A percentile compares a stretch with the other conserved stretches of the same genome.
phyloP scores from a whole-genome alignment of 257 asterid species.

The Lycium ferocissimum region DNA sequence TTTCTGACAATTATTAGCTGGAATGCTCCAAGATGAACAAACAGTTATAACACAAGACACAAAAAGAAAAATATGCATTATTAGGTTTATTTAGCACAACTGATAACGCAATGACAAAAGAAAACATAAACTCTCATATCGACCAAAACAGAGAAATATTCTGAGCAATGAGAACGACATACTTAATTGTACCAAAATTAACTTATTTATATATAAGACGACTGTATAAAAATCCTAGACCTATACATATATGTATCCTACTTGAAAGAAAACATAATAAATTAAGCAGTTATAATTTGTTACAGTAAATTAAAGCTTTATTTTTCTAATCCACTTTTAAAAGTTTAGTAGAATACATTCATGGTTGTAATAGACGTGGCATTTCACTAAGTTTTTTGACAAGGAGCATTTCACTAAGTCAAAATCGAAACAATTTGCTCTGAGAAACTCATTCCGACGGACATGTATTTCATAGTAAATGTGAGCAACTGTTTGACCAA shows the following conservation, averaged over 20 bases:
- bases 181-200: constrained; percentile 2
- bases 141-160: constrained; percentile 17
- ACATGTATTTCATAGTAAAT: constrained; percentile 19
- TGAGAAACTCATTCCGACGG: neutral
- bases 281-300: constrained; percentile 1
- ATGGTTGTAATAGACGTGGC: neutral
- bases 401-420: neutral
- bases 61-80: neutral
- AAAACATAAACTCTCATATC: neutral
- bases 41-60: neutral
- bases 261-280: neutral
- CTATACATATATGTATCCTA: neutral
- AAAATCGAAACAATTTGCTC: neutral
- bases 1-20: neutral
- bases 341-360: constrained; percentile 16
- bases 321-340: neutral
- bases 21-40: constrained; percentile 6
- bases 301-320: neutral
- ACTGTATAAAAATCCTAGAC: neutral
- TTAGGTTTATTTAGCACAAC: neutral
- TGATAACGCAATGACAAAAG: constrained; percentile 18
- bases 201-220: neutral
- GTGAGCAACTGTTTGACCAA: constrained; percentile 20
- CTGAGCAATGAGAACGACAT: neutral
- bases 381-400: neutral